These are phyloP conservation scores for Penicillium sp. DNA, from an alignment of 2,329 filamentous ascomycete species.

Conservation along the genomic window DNA sequence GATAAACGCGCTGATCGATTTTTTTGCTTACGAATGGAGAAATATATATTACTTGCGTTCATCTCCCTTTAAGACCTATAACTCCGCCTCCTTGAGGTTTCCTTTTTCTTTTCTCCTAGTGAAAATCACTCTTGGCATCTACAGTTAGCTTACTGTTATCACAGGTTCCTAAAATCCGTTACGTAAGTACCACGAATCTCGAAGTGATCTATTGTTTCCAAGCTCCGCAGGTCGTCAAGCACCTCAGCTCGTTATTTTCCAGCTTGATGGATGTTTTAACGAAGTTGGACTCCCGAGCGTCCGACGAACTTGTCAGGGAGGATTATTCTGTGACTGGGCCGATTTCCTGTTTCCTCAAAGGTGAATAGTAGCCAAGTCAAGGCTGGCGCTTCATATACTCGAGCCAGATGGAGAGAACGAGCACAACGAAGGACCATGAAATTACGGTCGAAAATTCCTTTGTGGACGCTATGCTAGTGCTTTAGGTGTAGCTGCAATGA, in stretches of 20 bases:
- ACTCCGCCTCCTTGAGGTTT: background rate
- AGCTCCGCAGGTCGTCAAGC: background rate
- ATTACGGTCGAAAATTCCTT: no score
- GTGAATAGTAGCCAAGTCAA: no score
- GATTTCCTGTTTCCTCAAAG: no score
- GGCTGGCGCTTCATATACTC: background rate
- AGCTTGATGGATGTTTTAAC: background rate
- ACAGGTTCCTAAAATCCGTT: background rate
- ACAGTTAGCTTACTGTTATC: background rate
- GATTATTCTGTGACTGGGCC: background rate
- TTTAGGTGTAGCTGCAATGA: no score
- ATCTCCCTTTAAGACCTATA: background rate
- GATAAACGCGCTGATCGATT: background rate
- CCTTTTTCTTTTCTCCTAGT: background rate
- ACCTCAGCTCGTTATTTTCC: background rate
- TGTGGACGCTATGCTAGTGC: no score
- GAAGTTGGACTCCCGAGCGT: background rate
- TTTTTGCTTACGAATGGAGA: background rate
- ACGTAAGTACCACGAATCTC: background rate
- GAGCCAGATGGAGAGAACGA: no score
- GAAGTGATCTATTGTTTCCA: background rate
- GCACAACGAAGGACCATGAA: no score
- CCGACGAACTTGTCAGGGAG: background rate
- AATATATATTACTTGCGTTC: background rate
- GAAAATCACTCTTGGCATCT: background rate